phyloP scores from a whole-genome alignment of 2,329 filamentous ascomycete genomes.

The Neonectria ditissima region DNA sequence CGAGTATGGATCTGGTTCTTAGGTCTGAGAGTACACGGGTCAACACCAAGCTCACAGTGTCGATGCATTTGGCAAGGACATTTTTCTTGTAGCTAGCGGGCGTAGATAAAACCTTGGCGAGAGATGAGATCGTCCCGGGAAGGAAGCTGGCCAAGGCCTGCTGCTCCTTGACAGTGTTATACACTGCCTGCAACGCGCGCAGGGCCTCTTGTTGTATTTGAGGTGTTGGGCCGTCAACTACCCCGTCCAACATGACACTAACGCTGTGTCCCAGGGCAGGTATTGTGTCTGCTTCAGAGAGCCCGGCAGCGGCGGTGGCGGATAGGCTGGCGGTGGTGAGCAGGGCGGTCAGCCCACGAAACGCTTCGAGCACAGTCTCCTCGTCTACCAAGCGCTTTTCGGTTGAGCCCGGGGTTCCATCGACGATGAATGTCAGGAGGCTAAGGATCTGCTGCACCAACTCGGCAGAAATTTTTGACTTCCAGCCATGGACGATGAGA shows the following conservation, averaged over 20 bases:
- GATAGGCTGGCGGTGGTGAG: conserved; percentile 69
- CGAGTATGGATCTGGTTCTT: conserved; percentile 60
- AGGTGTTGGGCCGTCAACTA: conserved; percentile 72
- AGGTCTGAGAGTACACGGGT: conserved; percentile 69
- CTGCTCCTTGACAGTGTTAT: conserved; percentile 73
- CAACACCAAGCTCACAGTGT: conserved; percentile 67
- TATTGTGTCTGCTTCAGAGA: conserved; percentile 70
- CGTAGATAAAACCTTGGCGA: conserved; percentile 80
- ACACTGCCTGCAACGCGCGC: conserved; percentile 71
- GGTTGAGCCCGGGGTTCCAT: conserved; percentile 71
- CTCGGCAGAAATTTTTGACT: conserved; percentile 73
- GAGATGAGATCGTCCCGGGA: conserved; percentile 85
- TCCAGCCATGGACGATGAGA: conserved; percentile 85
- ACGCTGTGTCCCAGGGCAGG: conserved; percentile 86
- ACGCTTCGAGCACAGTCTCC: conserved; percentile 79
- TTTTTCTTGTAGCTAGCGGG: conserved; percentile 68
- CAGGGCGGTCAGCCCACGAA: conserved; percentile 75
- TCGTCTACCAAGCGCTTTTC: conserved; percentile 67
- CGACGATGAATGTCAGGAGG: conserved; percentile 83
- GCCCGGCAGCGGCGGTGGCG: conserved; percentile 59
- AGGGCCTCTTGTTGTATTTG: conserved; percentile 80
- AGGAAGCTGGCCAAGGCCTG: conserved; percentile 87
- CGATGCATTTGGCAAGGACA: conserved; percentile 73
- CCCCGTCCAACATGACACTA: conserved; percentile 80
- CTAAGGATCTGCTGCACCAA: conserved; percentile 88